phyloP scores from a whole-genome alignment of 2,329 filamentous ascomycete genomes.

The Pseudogymnoascus sp. region DNA sequence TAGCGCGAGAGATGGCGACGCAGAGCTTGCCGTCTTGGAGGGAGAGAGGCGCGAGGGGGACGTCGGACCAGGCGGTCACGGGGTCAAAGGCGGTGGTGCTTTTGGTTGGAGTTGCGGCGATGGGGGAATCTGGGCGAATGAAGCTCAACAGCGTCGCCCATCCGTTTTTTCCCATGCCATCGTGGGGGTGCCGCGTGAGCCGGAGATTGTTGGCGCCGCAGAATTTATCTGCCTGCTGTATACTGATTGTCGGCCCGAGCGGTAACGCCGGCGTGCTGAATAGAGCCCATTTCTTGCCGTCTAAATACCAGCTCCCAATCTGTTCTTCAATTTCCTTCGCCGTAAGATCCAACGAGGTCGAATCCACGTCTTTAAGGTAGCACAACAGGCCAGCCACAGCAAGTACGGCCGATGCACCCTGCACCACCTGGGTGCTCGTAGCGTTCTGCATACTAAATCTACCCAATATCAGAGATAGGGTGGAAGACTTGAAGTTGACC shows the following conservation, averaged over 20 bases:
- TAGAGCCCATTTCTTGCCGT: background rate
- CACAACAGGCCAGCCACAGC: background rate
- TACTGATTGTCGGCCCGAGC: constrained; percentile 4
- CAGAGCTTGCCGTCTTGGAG: constrained; percentile 8
- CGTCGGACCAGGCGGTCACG: background rate
- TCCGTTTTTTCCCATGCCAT: background rate
- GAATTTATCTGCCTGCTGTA: constrained; percentile 11
- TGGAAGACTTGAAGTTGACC: background rate
- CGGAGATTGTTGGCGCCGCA: constrained; percentile 10
- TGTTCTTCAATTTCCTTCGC: background rate
- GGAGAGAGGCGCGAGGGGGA: background rate
- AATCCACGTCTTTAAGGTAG: background rate
- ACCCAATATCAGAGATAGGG: background rate
- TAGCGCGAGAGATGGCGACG: constrained; percentile 11
- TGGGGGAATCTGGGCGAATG: background rate
- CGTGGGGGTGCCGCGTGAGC: constrained; percentile 9
- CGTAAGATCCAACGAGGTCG: background rate
- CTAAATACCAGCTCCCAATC: background rate
- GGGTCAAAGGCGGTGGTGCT: background rate
- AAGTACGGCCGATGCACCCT: background rate
- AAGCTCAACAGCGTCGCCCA: constrained; percentile 9
- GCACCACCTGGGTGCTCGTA: background rate
- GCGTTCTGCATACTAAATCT: background rate
- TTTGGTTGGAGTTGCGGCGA: background rate
- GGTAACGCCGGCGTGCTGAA: background rate